phyloP scores from a whole-genome alignment of 441 rosid genomes.

The Adansonia rubrostipa region DNA sequence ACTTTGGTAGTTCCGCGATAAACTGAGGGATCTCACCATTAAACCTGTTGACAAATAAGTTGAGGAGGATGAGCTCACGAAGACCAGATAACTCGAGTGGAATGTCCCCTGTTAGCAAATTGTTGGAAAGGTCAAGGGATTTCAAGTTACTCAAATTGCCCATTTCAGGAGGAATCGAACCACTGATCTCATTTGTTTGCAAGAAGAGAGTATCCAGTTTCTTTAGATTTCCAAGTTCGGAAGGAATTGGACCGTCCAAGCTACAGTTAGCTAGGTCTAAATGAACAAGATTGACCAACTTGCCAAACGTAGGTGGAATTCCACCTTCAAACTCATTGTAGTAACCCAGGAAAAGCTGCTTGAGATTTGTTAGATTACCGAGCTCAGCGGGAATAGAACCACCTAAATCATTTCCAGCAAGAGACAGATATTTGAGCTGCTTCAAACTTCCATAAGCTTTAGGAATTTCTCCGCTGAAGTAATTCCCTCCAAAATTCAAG shows the following conservation, averaged over 20 bases:
- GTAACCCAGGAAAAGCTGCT: constrained; percentile 72
- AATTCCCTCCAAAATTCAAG: constrained; percentile 63
- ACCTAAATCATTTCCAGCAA: constrained; percentile 39
- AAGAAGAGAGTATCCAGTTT: constrained; percentile 71
- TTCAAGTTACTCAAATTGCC: constrained; percentile 71
- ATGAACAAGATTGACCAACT: constrained; percentile 35
- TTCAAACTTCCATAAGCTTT: constrained; percentile 46
- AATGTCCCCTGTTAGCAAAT: constrained; percentile 69
- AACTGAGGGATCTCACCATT: constrained; percentile 80
- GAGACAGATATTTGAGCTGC: constrained; percentile 40
- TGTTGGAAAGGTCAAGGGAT: constrained; percentile 78
- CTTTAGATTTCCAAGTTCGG: constrained; percentile 63
- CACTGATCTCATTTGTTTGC: constrained; percentile 69
- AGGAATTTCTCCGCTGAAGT: constrained; percentile 60
- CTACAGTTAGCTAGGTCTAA: constrained; percentile 44
- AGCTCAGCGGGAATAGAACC: constrained; percentile 63
- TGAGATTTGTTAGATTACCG: constrained; percentile 65
- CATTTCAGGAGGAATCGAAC: constrained; percentile 58
- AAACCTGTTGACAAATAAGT: constrained; percentile 67
- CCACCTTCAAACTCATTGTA: constrained; percentile 70
- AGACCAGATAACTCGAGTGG: constrained; percentile 64
- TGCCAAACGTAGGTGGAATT: constrained; percentile 70
- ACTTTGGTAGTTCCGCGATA: constrained; percentile 57
- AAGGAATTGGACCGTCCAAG: constrained; percentile 64
- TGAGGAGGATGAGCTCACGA: constrained; percentile 54